These are phyloP conservation scores for Debaryomycetaceae sp. DNA, from an alignment of 1,139 yeast species.

Conservation along the genomic window DNA sequence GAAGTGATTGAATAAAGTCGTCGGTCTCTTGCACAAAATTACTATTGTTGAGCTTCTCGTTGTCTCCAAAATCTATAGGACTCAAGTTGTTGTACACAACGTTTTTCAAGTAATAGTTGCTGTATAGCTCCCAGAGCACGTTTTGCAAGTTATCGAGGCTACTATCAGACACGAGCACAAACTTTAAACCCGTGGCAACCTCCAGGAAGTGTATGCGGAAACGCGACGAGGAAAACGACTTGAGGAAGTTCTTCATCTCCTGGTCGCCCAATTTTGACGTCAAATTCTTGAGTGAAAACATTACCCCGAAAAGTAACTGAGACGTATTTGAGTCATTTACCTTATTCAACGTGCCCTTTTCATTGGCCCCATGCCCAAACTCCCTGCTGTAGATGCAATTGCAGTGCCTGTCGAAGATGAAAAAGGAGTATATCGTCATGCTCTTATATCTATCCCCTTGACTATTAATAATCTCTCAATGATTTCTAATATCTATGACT, in stretches of 20 bases:
- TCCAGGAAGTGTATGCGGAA: slow-evolving; percentile 79
- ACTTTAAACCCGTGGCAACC: slow-evolving; percentile 73
- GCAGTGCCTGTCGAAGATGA: slow-evolving; percentile 89
- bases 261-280: slow-evolving; percentile 57
- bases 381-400: slow-evolving; percentile 72
- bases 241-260: slow-evolving; percentile 44
- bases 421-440: slow-evolving; percentile 64
- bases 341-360: slow-evolving; percentile 49
- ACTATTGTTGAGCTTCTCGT: slow-evolving; percentile 38
- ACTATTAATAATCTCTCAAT: not conserved
- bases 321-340: slow-evolving; percentile 63
- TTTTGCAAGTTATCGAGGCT: slow-evolving; percentile 56
- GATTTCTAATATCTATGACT: not conserved
- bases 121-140: slow-evolving; percentile 65
- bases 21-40: slow-evolving; percentile 47
- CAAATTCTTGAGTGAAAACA: slow-evolving; percentile 74
- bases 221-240: slow-evolving; percentile 66
- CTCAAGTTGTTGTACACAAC: slow-evolving; percentile 64
- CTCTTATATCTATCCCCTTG: not conserved
- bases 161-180: slow-evolving; percentile 72
- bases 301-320: slow-evolving; percentile 82
- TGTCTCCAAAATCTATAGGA: slow-evolving; percentile 49
- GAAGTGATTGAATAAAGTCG: slow-evolving; percentile 26
- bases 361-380: slow-evolving; percentile 32
- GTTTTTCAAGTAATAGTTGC: slow-evolving; percentile 61